A percentile compares a stretch with the other conserved stretches of the same genome.
Conservation (phyloP, 129 eudicot species). For the Chrysanthemum lavandulifolium region DNA sequence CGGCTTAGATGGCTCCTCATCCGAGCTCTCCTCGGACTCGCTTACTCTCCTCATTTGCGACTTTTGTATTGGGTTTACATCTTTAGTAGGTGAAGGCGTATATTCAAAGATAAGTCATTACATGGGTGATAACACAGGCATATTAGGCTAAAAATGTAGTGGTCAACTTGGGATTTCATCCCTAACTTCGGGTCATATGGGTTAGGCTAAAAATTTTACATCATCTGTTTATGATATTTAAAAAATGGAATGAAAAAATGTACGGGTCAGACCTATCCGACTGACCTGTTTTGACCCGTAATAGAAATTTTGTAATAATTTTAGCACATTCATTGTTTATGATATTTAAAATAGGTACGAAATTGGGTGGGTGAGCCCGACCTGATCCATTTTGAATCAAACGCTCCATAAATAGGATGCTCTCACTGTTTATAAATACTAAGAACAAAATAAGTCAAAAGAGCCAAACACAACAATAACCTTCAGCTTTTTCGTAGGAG, state of each 20-base stretch:
- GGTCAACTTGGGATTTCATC: no score
- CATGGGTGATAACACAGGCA: neutral
- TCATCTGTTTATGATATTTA: neutral
- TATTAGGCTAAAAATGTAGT: neutral
- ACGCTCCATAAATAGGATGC: neutral
- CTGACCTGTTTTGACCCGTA: no score
- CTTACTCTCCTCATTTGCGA: neutral
- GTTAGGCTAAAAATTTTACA: neutral
- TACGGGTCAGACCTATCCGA: no score
- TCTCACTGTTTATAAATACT: neutral
- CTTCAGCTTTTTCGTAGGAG: no score
- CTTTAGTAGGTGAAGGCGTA: neutral
- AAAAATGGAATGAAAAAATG: neutral
- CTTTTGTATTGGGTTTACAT: neutral
- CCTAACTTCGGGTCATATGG: neutral
- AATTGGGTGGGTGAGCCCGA: no score
- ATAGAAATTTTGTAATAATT: no score
- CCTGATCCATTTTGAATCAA: no score
- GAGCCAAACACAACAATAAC: no score
- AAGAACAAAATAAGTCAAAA: neutral
- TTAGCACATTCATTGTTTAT: no score
- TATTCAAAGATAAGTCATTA: neutral
- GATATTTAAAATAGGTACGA: no score
- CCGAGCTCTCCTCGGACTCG: neutral
- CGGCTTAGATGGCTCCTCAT: slow-evolving; percentile 7